Evolutionary conservation across 768 basidiomycete genomes (phyloP), one percentile per base, ranked within the genome.

Genomic region (Russula sp.): DNA sequence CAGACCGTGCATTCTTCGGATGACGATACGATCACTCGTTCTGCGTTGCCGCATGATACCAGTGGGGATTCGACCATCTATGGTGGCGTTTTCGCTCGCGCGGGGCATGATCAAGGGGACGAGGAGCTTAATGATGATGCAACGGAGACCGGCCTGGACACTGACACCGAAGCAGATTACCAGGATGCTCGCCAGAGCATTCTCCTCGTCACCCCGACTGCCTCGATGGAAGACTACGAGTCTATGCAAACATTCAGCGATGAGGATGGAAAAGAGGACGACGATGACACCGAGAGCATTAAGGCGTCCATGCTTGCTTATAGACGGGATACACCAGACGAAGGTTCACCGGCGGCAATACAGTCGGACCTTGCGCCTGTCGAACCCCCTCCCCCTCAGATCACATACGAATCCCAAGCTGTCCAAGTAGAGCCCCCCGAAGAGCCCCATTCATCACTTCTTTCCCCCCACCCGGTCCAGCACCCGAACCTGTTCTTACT

Each of bases 151-250:
- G 89, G 86, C 49, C 80, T 81, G 1, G 88, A 85, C 56, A 83
- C 83, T 0, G 88, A 88, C 63, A 85, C 85, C 0, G 89, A 90
- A 49, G 74, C 72, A 38, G 89, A 92, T 63, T 93, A 90, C 69
- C 79, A 87, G 1, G 93, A 95, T 65, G 85, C 93, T 2, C 78
- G 86, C 51, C 85, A 87, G 72, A 92, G 81, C 44, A 73, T 84
- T 28, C 76, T 76, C 13, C 78, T 83, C 68, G 80, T 83, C 73
- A 86, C 85, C 1, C 89, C 91, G 4, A 85, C 84, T 4, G 82
- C 82, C 63, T 88, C 88, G 5, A 63, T 67, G 56, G 76, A 76
- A 54, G 64, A 64, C 24, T 66, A 59, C 36, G 59, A 65, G 20
- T 69, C 64, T 9, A 54, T 64, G 22, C 46, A 62, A 38, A 54